Evolutionary conservation across 192 early-diverging fungal genomes (phyloP), one percentile per base, ranked within the genome.

Genomic region (Pilobolus umbonatus): DNA sequence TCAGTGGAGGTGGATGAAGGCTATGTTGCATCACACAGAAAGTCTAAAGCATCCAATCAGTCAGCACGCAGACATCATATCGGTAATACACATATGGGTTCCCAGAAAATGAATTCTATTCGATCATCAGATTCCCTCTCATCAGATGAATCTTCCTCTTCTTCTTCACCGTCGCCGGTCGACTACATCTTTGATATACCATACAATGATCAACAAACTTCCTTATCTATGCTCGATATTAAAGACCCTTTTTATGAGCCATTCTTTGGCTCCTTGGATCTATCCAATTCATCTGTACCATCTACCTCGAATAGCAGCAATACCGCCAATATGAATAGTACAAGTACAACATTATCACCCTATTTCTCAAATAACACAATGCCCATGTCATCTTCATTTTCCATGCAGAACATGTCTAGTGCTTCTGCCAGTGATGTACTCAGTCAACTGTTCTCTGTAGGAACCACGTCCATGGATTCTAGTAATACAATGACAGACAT

Each of bases 1-100:
- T 55, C 61, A 21, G 69, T 71, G 6, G 78, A 77, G 31, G 46
- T 61, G 1, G 78, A 80, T 24, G 78, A 80, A 14, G 71, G 60
- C 24, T 51, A 53, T n/a, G 52, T 40, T 15, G 14, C 56, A 7
- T 38, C 53, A 56, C 29, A 47, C 12, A 40, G 40, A 42, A 26
- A 56, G 9, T 9, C 48, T 10, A 31, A 47, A 5, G 14, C 29
- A 1, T 22, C 40, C 9, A 28, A 52, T 32, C 9, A 39, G 15
- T 30, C 31, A 15, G 34, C 35, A 22, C 52, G 35, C 15, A 35
- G 12, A 12, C 52, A 54, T 38, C 14, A 17, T 15, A 58, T 40
- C n/a, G 21, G 19, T 4, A 36, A 28, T 55, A 25, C 35, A 30
- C 21, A 19, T 25, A 21, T 24, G 11, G 32, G 11, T 32, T 42